phyloP scores from a whole-genome alignment of 2,329 filamentous ascomycete genomes.

The Penicillium oxalicum region DNA sequence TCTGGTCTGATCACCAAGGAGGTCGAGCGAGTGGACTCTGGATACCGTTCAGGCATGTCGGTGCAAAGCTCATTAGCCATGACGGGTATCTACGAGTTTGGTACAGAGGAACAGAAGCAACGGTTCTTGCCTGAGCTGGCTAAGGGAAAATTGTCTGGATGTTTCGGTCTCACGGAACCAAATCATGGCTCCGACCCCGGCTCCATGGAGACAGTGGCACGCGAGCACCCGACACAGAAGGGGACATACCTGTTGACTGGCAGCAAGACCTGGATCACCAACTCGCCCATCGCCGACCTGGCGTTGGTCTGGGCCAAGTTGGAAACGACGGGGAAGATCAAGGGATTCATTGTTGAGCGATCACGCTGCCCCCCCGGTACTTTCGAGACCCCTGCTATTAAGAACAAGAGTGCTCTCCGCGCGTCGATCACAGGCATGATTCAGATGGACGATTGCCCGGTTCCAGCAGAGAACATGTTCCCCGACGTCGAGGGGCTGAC shows the following conservation, averaged over 20 bases:
- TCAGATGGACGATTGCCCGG: slow-evolving; percentile 83
- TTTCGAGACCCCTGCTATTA: slow-evolving; percentile 83
- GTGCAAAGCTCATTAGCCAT: slow-evolving; percentile 90
- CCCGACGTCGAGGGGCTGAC: slow-evolving; percentile 77
- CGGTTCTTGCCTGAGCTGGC: slow-evolving; percentile 74
- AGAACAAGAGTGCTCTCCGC: slow-evolving; percentile 89
- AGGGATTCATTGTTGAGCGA: slow-evolving; percentile 85
- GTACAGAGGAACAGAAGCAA: slow-evolving; percentile 80
- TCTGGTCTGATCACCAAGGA: slow-evolving; percentile 86
- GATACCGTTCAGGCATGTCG: slow-evolving; percentile 87
- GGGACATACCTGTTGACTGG: slow-evolving; percentile 75
- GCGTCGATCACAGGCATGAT: slow-evolving; percentile 98
- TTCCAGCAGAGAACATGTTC: slow-evolving; percentile 89
- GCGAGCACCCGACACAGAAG: slow-evolving; percentile 74
- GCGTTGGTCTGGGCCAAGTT: slow-evolving; percentile 90
- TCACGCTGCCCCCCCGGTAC: slow-evolving; percentile 79
- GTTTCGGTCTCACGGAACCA: slow-evolving; percentile 85
- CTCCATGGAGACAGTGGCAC: slow-evolving; percentile 83
- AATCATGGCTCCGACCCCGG: slow-evolving; percentile 91
- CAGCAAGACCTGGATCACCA: slow-evolving; percentile 92
- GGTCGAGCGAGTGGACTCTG: slow-evolving; percentile 84
- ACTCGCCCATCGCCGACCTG: slow-evolving; percentile 82
- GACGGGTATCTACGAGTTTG: slow-evolving; percentile 86
- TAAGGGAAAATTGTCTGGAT: slow-evolving; percentile 73
- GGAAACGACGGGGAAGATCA: slow-evolving; percentile 85